Percentiles rank a stretch among this genome's conserved stretches.
Evolutionary conservation across 345 rosid genomes (phyloP).

Genomic region (Acer negundo): DNA sequence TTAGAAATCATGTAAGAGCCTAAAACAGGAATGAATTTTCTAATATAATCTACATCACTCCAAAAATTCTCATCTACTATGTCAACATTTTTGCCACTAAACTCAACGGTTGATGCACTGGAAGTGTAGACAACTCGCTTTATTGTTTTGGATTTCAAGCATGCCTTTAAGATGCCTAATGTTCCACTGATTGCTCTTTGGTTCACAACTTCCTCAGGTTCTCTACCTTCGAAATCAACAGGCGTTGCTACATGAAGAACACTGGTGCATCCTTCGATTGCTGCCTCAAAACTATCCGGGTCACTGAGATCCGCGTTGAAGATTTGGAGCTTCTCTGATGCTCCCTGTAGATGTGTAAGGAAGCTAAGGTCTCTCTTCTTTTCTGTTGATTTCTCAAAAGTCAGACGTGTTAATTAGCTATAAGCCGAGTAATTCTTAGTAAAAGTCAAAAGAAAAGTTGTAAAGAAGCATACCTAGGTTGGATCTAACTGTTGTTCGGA

Average conservation of each 20-base stretch:
- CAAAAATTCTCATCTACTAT: no score
- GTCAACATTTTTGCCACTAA: no score
- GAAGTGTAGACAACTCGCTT: slow-evolving; percentile 69
- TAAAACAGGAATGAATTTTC: no score
- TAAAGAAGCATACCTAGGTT: slow-evolving; percentile 36
- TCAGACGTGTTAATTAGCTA: no score
- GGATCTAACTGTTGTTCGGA: slow-evolving; percentile 50
- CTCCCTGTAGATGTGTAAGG: slow-evolving; percentile 55
- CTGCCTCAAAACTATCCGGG: slow-evolving; percentile 52
- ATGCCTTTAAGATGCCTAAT: slow-evolving; percentile 52
- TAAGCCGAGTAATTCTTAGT: no score
- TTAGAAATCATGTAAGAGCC: slow-evolving; percentile 25
- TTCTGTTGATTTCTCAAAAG: slow-evolving; percentile 18
- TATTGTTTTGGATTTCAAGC: slow-evolving; percentile 53
- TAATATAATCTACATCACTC: no score
- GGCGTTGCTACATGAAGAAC: slow-evolving; percentile 69
- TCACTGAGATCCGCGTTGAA: slow-evolving; percentile 50
- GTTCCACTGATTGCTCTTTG: slow-evolving; percentile 52
- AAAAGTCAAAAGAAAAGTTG: no score
- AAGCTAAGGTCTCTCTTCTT: no score
- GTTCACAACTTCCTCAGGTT: slow-evolving; percentile 47
- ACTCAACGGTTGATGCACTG: no score
- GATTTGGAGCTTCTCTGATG: slow-evolving; percentile 47
- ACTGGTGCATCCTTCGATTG: slow-evolving; percentile 58
- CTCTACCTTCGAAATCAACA: slow-evolving; percentile 35